These are phyloP conservation scores for Mrakia gelida DNA, from an alignment of 768 basidiomycete genomes.

Conservation along the genomic window DNA sequence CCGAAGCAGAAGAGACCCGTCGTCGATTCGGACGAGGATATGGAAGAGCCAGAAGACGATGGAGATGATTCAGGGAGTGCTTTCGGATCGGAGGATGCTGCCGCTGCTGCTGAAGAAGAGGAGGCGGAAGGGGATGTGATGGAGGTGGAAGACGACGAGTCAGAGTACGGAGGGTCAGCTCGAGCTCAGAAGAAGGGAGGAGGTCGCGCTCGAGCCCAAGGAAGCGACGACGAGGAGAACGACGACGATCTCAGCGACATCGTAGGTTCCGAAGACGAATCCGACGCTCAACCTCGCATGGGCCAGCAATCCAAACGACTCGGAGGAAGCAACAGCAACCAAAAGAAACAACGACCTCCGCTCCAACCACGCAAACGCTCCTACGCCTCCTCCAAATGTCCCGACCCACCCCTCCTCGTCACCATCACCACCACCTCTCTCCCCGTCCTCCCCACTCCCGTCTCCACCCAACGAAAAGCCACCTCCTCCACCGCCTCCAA, in stretches of 20 bases:
- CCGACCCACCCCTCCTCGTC: background rate
- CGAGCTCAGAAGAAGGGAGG: background rate
- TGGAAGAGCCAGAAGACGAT: background rate
- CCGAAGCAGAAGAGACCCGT: background rate
- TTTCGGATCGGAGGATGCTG: too few species aligned
- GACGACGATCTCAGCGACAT: background rate
- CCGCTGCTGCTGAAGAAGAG: too few species aligned
- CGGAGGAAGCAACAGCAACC: background rate
- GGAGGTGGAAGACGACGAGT: background rate
- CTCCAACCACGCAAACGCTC: background rate
- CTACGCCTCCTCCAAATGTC: too few species aligned
- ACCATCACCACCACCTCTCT: slow-evolving; percentile 5
- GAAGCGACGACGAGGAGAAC: background rate
- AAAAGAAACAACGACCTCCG: background rate
- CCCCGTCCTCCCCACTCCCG: background rate
- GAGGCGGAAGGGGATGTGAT: background rate
- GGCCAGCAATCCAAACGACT: background rate
- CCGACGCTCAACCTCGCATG: background rate
- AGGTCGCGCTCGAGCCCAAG: too few species aligned
- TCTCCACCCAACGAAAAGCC: background rate
- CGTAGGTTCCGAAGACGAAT: background rate
- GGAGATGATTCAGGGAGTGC: background rate
- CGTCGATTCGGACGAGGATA: background rate
- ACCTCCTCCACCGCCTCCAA: background rate
- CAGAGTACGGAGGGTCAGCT: background rate